Conservation (phyloP, 2,329 filamentous ascomycete genomes). For the Neonectria hederae region DNA sequence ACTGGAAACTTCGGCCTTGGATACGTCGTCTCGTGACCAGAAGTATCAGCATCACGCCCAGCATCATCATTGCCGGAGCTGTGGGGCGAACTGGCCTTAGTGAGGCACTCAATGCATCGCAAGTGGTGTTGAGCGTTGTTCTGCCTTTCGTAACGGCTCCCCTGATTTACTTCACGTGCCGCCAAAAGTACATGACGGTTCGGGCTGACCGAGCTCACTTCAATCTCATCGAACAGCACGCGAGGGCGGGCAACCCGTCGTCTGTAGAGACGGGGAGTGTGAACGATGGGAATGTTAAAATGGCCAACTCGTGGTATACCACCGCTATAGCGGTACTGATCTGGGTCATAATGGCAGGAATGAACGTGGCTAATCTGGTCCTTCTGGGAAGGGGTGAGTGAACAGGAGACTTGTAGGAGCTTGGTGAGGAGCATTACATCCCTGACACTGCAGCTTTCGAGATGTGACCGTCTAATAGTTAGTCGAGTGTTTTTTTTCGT, state of each 20-base stretch:
- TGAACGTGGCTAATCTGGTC: constrained; percentile 83
- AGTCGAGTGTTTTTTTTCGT: not conserved
- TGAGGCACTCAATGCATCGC: constrained; percentile 76
- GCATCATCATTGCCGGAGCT: constrained; percentile 83
- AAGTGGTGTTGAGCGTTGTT: constrained; percentile 81
- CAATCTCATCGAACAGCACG: constrained; percentile 25
- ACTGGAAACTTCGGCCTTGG: constrained; percentile 81
- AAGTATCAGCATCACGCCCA: constrained; percentile 81
- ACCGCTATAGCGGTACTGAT: constrained; percentile 65
- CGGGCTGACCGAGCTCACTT: constrained; percentile 50
- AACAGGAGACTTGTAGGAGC: not conserved
- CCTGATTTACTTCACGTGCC: constrained; percentile 85
- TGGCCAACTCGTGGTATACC: constrained; percentile 78
- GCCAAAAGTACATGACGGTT: constrained; percentile 82
- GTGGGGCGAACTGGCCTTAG: constrained; percentile 77
- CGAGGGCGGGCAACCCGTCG: not conserved
- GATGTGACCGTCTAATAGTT: not conserved
- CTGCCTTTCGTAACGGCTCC: constrained; percentile 86
- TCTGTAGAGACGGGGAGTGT: constrained; percentile 9
- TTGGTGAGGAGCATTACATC: not conserved
- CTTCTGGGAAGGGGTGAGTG: constrained; percentile 58
- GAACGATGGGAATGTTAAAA: constrained; percentile 56
- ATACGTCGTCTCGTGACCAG: constrained; percentile 80
- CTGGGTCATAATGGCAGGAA: constrained; percentile 78
- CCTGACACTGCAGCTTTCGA: not conserved